A percentile compares a stretch with the other conserved stretches of the same genome.
phyloP scores from a whole-genome alignment of 2,329 filamentous ascomycete species.

The Botrytis pseudocinerea region DNA sequence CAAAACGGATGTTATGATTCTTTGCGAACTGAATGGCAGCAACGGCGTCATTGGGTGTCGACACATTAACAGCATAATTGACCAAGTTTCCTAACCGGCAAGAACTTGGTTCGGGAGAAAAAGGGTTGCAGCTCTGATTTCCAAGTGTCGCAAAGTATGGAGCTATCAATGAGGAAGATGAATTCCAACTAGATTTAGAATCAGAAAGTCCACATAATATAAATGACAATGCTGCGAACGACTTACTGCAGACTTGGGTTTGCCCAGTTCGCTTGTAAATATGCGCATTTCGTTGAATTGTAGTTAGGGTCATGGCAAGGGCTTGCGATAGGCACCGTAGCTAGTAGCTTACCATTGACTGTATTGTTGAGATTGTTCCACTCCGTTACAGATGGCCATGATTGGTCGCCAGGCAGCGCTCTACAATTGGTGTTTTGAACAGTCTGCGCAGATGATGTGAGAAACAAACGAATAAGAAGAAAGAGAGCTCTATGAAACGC shows the following conservation, averaged over 20 bases:
- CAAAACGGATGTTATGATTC: constrained; percentile 45
- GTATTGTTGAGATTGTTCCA: constrained; percentile 30
- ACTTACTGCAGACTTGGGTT: constrained; percentile 23
- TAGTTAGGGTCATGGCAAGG: constrained; percentile 27
- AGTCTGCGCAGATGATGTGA: neutral
- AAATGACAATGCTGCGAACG: neutral
- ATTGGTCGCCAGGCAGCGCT: constrained; percentile 26
- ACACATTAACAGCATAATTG: constrained; percentile 38
- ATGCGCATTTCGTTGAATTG: constrained; percentile 23
- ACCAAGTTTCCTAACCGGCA: constrained; percentile 45
- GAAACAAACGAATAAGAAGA: neutral
- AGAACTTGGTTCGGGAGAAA: constrained; percentile 41
- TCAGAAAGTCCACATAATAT: neutral
- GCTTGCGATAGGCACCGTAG: constrained; percentile 26
- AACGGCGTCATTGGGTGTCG: constrained; percentile 31
- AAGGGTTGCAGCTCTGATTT: constrained; percentile 41
- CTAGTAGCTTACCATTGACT: constrained; percentile 27
- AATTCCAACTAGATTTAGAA: neutral
- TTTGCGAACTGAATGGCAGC: constrained; percentile 44
- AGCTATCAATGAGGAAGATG: constrained; percentile 35
- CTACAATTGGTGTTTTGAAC: neutral
- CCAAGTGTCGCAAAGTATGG: constrained; percentile 43
- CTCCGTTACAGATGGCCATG: constrained; percentile 27
- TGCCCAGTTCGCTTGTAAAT: constrained; percentile 23
- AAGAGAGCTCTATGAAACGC: neutral